Conservation (phyloP, 805 yeast genomes). For the Wickerhamomyces bisporus region DNA sequence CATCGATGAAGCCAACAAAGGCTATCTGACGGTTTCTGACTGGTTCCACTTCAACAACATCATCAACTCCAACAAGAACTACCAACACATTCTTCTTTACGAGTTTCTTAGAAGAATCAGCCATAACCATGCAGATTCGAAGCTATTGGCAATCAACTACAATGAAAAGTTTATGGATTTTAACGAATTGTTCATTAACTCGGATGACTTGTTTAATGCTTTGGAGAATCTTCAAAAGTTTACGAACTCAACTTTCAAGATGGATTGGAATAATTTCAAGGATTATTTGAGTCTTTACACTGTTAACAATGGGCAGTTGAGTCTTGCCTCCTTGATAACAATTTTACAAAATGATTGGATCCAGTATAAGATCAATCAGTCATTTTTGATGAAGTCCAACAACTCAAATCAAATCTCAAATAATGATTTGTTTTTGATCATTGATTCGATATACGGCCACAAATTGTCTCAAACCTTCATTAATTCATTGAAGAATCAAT, state of each 20-base stretch:
- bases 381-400: conserved; percentile 27
- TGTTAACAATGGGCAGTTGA: conserved; percentile 8
- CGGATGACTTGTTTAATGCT: conserved; percentile 27
- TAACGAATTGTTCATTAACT: conserved; percentile 29
- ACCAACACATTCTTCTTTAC: conserved; percentile 47
- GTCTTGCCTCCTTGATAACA: conserved; percentile 29
- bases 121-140: conserved; percentile 19
- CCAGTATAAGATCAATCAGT: conserved; percentile 29
- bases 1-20: conserved; percentile 69
- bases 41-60: conserved; percentile 67
- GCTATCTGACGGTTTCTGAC: conserved; percentile 62
- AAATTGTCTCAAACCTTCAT: conserved; percentile 33
- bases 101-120: conserved; percentile 49
- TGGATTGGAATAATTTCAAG: conserved; percentile 30
- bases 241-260: conserved; percentile 27
- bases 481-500: conserved; percentile 25
- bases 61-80: conserved; percentile 42
- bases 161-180: conserved; percentile 33
- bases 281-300: conserved; percentile 16
- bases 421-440: conserved; percentile 29
- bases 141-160: conserved; percentile 30
- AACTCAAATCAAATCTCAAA: conserved; percentile 28
- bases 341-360: conserved; percentile 36
- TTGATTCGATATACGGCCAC: conserved; percentile 32
- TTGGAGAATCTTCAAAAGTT: conserved; percentile 28